Percentiles rank a stretch among this genome's conserved stretches.
phyloP scores from a whole-genome alignment of 352 stramenopile genomes.

The Globisporangium yorkense region DNA sequence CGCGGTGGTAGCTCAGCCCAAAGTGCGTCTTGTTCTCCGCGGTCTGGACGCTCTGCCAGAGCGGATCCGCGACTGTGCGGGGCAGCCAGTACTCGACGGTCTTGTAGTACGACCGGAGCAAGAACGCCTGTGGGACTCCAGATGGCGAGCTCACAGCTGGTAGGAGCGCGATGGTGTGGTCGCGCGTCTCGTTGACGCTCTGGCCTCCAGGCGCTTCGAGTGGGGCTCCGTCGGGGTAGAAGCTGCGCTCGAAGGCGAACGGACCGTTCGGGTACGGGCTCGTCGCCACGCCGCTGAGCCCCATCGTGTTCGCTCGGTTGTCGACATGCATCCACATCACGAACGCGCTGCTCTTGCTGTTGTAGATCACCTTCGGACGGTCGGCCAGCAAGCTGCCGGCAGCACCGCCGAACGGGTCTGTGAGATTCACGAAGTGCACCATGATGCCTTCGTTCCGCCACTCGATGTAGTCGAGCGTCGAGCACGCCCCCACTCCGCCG shows the following conservation, averaged over 20 bases:
- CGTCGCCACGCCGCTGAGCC: constrained; percentile 86
- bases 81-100: constrained; percentile 95
- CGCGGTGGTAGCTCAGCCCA: constrained; percentile 93
- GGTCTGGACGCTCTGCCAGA: constrained; percentile 95
- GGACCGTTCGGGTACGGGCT: constrained; percentile 89
- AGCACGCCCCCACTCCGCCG: constrained; percentile 91
- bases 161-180: constrained; percentile 86
- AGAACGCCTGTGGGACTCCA: constrained; percentile 47
- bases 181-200: constrained; percentile 91
- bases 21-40: constrained; percentile 74
- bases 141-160: constrained; percentile 18
- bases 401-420: constrained; percentile 71
- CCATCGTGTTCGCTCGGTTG: constrained; percentile 80
- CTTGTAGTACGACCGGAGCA: constrained; percentile 94
- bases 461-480: constrained; percentile 86
- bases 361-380: constrained; percentile 91
- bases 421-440: constrained; percentile 93
- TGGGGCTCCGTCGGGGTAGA: constrained; percentile 90
- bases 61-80: constrained; percentile 93
- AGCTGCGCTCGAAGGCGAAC: constrained; percentile 85
- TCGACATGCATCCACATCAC: constrained; percentile 98
- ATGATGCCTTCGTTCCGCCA: constrained; percentile 95
- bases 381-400: constrained; percentile 48
- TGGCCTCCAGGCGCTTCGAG: constrained; percentile 64
- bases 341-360: constrained; percentile 77